Evolutionary conservation across 371 early-diverging fungal genomes (phyloP), one percentile per base, ranked within the genome.

Genomic region (Thermomucor indicae-seudaticae): DNA sequence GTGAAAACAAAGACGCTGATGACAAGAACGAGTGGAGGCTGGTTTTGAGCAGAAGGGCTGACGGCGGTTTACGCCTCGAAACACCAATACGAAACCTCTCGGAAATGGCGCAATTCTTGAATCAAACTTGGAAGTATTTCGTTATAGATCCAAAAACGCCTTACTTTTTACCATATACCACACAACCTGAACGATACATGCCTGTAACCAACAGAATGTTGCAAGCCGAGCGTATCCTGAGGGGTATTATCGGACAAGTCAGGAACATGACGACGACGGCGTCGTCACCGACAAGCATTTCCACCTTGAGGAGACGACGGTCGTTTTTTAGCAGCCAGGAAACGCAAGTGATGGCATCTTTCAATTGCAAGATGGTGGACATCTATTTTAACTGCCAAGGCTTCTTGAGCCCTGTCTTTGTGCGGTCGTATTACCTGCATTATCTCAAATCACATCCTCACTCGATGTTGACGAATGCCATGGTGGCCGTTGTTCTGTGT

Each of bases 381-480:
- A 30, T 47, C 5, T 72, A 68, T 28, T 72, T 67, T 45, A 11
- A 35, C 3, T 72, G 72, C 34, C 20, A 54, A 12, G 44, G 37
- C 1, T 54, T 51, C 22, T n/a, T 53, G 16, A 46, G 16, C 3
- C 66, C 69, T n/a, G 44, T 61, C 7, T 43, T 72, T 32, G 58
- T 58, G 0, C 52, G 51, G 22, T 41, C 61, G 10, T 61, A 58
- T 22, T 72, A 53, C 32, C 30, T 49, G 4, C 61, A 56, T 2
- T 40, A 59, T 22, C 43, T 72, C 12, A 42, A 53, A 35, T 14
- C 37, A 10, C 47, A 65, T 25, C 61, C 54, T 3, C 30, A 65
- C 25, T 58, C 55, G 0, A 58, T 72, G 60, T 29, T 61, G 17
- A 53, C 64, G 2, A 46, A 63, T 12, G 72, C 69, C 5, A 51